A percentile compares a stretch with the other conserved stretches of the same genome.
phyloP scores from a whole-genome alignment of 495 filamentous ascomycete species.

The Parmelia sp. region DNA sequence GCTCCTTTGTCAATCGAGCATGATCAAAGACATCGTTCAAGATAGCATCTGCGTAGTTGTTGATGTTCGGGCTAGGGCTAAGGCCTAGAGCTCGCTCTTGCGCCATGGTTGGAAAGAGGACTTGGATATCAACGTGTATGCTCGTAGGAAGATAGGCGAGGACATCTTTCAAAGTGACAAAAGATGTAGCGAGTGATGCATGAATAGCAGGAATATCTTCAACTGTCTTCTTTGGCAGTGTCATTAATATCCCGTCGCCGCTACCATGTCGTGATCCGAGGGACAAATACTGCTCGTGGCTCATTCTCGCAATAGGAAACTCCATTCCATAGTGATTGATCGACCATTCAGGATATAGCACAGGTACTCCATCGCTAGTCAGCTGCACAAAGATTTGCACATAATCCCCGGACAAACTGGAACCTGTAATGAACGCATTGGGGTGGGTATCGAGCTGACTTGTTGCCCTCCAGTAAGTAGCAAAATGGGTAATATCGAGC shows the following conservation, averaged over 20 bases:
- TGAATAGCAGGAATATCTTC: slow-evolving; percentile 61
- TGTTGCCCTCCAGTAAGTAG: slow-evolving; percentile 98
- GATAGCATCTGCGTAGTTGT: slow-evolving; percentile 76
- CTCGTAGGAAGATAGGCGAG: slow-evolving; percentile 63
- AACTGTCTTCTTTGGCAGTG: slow-evolving; percentile 39
- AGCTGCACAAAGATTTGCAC: slow-evolving; percentile 85
- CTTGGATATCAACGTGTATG: slow-evolving; percentile 80
- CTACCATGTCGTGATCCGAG: slow-evolving; percentile 52
- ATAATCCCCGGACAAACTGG: slow-evolving; percentile 89
- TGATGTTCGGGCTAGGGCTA: slow-evolving; percentile 73
- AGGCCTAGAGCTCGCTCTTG: slow-evolving; percentile 64
- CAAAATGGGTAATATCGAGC: slow-evolving; percentile 93
- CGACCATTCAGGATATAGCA: slow-evolving; percentile 77
- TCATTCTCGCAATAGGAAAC: slow-evolving; percentile 70
- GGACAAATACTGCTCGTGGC: slow-evolving; percentile 62
- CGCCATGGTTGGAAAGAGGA: slow-evolving; percentile 68
- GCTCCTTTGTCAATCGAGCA: slow-evolving; percentile 66
- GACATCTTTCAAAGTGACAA: slow-evolving; percentile 67
- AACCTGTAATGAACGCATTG: slow-evolving; percentile 84
- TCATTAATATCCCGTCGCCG: slow-evolving; percentile 39
- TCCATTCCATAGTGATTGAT: slow-evolving; percentile 74
- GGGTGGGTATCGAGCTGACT: slow-evolving; percentile 79
- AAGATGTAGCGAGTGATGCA: slow-evolving; percentile 62
- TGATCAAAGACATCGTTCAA: slow-evolving; percentile 86
- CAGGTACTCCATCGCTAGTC: slow-evolving; percentile 77